Evolutionary conservation across 192 early-diverging fungal genomes (phyloP), one percentile per base, ranked within the genome.

Genomic region (Gonapodya sp.): DNA sequence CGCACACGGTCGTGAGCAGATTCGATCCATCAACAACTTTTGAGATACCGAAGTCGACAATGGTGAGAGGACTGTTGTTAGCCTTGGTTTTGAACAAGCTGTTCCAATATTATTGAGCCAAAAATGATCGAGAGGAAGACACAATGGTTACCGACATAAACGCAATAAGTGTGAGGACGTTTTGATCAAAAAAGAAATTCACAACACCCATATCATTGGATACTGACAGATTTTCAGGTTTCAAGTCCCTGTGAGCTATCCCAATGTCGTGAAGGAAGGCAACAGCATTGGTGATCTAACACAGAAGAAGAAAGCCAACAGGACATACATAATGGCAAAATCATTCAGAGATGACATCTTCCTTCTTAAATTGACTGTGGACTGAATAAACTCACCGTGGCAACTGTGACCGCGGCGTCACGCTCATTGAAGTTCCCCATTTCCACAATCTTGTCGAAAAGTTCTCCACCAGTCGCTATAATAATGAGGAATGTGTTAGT

Each of bases 231-330:
- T 93, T 94, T 79, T 94, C 94, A 0, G 93, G 94, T 85, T 99
- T 99, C 31, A 99, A 85, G 84, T 99, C 98, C 30, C 98, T 92
- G 84, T 99, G 98, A 0, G 91, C 94, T n/a, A 98, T 94, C 32
- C 93, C 92, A 34, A 89, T 86, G 1, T 84, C 83, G 81, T 98
- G 97, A 1, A 98, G 87, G 82, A 96, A 98, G 82, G 46, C 46
- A 64, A 64, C 24, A 64, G 46, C 46, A 24, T 64, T 64, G 8
- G 46, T 64, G 46, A 64, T 64, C 46, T 64, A 16, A 16, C 24
- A 64, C n/a, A n/a, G n/a, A n/a, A n/a, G n/a, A n/a, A n/a, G n/a
- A n/a, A n/a, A n/a, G n/a, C n/a, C n/a, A n/a, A n/a, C n/a, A n/a
- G n/a, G n/a, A n/a, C n/a, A n/a, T n/a, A n/a, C n/a, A n/a, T n/a